Evolutionary conservation across 2,329 filamentous ascomycete species (phyloP).

Genomic region (Aspergillus udagawae): DNA sequence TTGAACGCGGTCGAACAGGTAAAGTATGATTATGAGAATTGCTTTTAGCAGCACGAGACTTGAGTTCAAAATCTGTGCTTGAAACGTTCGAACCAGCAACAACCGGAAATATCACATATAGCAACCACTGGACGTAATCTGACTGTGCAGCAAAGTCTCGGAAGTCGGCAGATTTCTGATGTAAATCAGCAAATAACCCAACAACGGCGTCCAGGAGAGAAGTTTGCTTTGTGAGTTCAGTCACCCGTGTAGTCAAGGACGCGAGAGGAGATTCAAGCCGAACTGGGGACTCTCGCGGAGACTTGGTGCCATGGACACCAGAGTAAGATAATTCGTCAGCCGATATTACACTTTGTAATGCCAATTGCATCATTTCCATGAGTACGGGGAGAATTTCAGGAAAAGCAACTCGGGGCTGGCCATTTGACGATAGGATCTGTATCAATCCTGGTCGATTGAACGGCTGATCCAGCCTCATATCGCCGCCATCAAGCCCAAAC

Average conservation of each 20-base stretch:
- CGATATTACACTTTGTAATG: constrained; percentile 62
- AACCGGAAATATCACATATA: constrained; percentile 79
- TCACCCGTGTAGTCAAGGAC: constrained; percentile 11
- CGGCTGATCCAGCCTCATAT: constrained; percentile 66
- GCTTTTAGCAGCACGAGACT: constrained; percentile 73
- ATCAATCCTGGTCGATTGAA: constrained; percentile 73
- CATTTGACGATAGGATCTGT: constrained; percentile 61
- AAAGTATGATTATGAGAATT: constrained; percentile 85
- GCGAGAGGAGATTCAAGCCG: constrained; percentile 9
- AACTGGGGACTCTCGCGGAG: constrained; percentile 8
- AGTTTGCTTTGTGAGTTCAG: constrained; percentile 51
- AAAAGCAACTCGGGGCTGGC: constrained; percentile 63
- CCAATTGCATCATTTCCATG: constrained; percentile 80
- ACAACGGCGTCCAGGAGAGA: constrained; percentile 71
- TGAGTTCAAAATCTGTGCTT: constrained; percentile 78
- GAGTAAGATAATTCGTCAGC: constrained; percentile 60
- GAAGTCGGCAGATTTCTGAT: constrained; percentile 71
- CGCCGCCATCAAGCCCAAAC: constrained; percentile 76
- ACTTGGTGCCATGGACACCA: constrained; percentile 25
- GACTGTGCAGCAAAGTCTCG: constrained; percentile 77
- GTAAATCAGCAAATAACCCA: constrained; percentile 73
- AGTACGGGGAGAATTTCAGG: constrained; percentile 78
- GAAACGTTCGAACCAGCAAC: constrained; percentile 83
- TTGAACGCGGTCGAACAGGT: constrained; percentile 70
- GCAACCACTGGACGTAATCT: constrained; percentile 74